These are phyloP conservation scores for Cytospora schulzeri DNA, from an alignment of 2,329 filamentous ascomycete genomes.

Conservation along the genomic window DNA sequence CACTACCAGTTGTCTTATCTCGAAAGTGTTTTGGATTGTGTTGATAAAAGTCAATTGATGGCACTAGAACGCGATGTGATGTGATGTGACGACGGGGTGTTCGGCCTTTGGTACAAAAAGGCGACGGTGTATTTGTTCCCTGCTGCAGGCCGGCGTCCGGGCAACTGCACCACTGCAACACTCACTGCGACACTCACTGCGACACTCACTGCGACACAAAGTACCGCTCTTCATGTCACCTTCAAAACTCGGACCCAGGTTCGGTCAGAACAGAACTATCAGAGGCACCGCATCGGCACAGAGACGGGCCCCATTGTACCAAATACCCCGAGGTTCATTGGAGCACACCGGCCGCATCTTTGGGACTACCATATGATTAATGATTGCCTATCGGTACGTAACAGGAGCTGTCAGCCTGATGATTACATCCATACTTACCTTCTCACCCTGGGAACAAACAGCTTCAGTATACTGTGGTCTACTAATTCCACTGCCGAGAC, in stretches of 20 bases:
- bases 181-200: not conserved
- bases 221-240: not conserved
- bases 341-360: not conserved
- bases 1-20: no score
- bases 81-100: no score
- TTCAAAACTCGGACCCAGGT: not conserved
- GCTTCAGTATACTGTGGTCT: no score
- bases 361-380: no score
- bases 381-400: not conserved
- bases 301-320: no score
- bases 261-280: not conserved
- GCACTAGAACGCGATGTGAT: no score
- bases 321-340: no score
- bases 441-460: not conserved
- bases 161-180: not conserved
- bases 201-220: not conserved
- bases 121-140: no score
- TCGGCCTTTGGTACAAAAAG: no score
- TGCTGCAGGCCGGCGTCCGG: no score
- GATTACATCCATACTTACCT: not conserved
- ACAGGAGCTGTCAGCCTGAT: not conserved
- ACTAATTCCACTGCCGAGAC: not conserved
- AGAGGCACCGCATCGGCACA: not conserved
- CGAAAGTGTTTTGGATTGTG: no score
- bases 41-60: no score